Conservation (phyloP, 139 green algal genomes). For the Closterium sp. region DNA sequence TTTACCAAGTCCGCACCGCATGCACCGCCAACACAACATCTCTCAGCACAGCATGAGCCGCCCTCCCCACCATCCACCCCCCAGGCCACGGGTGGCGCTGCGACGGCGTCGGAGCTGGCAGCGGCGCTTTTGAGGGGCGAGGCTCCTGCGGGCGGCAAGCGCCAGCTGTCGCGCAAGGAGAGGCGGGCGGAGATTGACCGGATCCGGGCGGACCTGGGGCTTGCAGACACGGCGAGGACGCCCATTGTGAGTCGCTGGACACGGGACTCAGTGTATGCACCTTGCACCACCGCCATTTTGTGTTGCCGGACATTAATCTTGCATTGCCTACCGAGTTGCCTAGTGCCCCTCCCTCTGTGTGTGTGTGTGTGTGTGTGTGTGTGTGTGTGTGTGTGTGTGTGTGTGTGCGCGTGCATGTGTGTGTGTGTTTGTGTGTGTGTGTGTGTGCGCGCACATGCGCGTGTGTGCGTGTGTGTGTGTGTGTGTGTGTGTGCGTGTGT, state of each 20-base stretch:
- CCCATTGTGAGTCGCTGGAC: slow-evolving; percentile 1
- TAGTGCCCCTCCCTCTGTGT: no score
- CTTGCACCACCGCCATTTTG: no score
- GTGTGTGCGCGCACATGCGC: no score
- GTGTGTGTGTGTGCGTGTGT: no score
- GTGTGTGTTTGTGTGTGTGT: not conserved
- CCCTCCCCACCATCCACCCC: not conserved
- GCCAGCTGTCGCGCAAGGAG: slow-evolving; percentile 29
- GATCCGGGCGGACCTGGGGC: slow-evolving; percentile 44
- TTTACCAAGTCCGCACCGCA: not conserved
- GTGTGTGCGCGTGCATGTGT: no score
- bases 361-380: no score
- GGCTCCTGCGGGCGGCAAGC: not conserved
- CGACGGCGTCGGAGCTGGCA: slow-evolving; percentile 24
- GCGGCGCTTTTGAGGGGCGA: slow-evolving; percentile 33
- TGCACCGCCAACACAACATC: no score
- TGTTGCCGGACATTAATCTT: no score
- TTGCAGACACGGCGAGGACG: slow-evolving; percentile 36
- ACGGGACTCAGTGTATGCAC: not conserved
- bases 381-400: no score
- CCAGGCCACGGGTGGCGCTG: not conserved
- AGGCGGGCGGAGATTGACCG: slow-evolving; percentile 42
- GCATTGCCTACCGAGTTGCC: no score
- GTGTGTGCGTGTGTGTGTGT: no score
- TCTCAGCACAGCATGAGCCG: no score